Evolutionary conservation across 768 basidiomycete genomes (phyloP).

Genomic region (Fibroporia radiculosa): DNA sequence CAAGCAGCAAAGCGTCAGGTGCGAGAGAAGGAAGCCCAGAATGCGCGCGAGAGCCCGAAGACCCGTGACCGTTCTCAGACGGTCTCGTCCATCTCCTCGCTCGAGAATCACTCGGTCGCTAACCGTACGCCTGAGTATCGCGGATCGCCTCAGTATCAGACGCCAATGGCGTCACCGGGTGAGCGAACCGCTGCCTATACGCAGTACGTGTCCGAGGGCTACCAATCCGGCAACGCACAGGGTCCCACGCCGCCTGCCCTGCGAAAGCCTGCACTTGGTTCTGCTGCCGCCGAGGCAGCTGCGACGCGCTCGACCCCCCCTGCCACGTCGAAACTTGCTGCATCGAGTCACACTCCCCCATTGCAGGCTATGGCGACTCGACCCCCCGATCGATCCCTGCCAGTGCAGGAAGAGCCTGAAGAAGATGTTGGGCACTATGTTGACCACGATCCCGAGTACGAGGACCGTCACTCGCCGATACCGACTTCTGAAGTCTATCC

Average conservation of each 20-base stretch:
- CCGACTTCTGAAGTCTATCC: constrained; percentile 49
- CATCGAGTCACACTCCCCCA: constrained; percentile 47
- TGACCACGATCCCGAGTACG: constrained; percentile 22
- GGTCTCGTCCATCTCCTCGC: constrained; percentile 23
- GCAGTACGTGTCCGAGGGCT: constrained; percentile 30
- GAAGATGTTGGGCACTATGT: constrained; percentile 40
- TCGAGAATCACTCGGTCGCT: constrained; percentile 1
- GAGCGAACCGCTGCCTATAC: constrained; percentile 39
- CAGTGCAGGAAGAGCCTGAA: constrained; percentile 70
- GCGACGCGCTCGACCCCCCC: constrained; percentile 26
- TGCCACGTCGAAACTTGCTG: constrained; percentile 25
- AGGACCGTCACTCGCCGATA: constrained; percentile 30
- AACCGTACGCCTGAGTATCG: constrained; percentile 43
- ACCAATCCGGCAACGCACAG: constrained; percentile 6
- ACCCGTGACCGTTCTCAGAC: constrained; percentile 24
- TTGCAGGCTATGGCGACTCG: constrained; percentile 41
- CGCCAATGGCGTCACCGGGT: constrained; percentile 39
- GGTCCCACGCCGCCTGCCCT: constrained; percentile 8
- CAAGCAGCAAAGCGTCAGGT: constrained; percentile 15
- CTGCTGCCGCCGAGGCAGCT: constrained; percentile 8
- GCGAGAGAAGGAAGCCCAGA: constrained; percentile 18
- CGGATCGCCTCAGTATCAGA: constrained; percentile 33
- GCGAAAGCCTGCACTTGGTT: constrained; percentile 17
- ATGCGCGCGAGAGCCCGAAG: constrained; percentile 32
- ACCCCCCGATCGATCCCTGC: constrained; percentile 65